phyloP scores from a whole-genome alignment of 768 basidiomycete genomes.

The Pleurotus cornucopiae region DNA sequence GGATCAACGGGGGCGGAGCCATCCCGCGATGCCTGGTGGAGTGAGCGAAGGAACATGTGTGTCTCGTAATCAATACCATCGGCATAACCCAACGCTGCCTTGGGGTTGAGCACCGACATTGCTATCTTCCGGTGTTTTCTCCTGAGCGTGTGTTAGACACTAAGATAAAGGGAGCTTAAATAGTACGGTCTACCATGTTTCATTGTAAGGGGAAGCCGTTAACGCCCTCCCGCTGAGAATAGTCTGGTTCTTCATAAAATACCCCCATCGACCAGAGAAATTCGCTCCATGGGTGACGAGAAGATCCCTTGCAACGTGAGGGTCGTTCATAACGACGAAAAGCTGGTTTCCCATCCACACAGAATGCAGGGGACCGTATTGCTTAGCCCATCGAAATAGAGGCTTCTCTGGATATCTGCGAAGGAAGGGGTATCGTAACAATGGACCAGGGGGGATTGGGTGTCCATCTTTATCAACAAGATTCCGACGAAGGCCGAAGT shows the following conservation, averaged over 20 bases:
- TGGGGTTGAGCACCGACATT: conserved; percentile 10
- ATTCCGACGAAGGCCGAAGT: conserved; percentile 13
- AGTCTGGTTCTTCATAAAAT: conserved; percentile 31
- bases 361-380: conserved; percentile 29
- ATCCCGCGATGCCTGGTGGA: conserved; percentile 10
- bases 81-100: conserved; percentile 12
- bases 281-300: conserved; percentile 29
- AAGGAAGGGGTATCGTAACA: conserved; percentile 25
- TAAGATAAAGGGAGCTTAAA: neutral
- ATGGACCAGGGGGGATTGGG: conserved; percentile 23
- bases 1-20: conserved; percentile 17
- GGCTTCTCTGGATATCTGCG: conserved; percentile 28
- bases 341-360: conserved; percentile 35
- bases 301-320: conserved; percentile 27
- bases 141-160: conserved; percentile 2
- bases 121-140: conserved; percentile 19
- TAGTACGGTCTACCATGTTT: conserved; percentile 21
- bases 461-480: conserved; percentile 17
- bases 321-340: conserved; percentile 31
- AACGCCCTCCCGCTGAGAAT: conserved; percentile 29
- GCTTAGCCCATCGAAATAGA: conserved; percentile 27
- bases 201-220: conserved; percentile 26
- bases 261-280: conserved; percentile 28
- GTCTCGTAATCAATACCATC: conserved; percentile 18
- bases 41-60: conserved; percentile 13